Evolutionary conservation across 2,329 filamentous ascomycete species (phyloP).

Genomic region (Sarocladiaceae sp.): DNA sequence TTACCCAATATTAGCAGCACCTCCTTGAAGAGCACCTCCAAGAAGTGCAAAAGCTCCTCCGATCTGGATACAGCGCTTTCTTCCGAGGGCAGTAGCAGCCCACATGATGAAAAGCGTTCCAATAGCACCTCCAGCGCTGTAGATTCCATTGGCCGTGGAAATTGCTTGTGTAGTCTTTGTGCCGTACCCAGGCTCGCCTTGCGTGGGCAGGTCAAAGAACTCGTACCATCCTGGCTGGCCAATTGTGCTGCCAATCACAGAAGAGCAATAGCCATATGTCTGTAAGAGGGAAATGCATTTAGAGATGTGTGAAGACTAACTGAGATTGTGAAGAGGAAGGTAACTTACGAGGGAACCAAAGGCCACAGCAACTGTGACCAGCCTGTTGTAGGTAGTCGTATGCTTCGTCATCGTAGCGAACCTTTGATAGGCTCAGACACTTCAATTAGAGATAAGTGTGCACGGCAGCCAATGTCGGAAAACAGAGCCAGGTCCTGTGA

Average conservation of each 20-base stretch:
- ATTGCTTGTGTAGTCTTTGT: conserved; percentile 41
- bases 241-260: conserved; percentile 47
- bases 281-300: conserved; percentile 14
- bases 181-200: conserved; percentile 39
- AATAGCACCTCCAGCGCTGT: conserved; percentile 43
- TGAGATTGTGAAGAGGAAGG: not conserved
- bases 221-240: conserved; percentile 48
- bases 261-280: conserved; percentile 48
- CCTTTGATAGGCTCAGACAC: not conserved
- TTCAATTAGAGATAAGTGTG: not conserved
- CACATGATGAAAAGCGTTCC: conserved; percentile 46
- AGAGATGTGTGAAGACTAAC: not conserved
- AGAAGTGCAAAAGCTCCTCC: conserved; percentile 38
- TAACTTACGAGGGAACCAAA: conserved; percentile 26
- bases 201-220: conserved; percentile 41
- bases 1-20: conserved; percentile 37
- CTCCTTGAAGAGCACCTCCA: conserved; percentile 42
- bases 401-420: conserved; percentile 14
- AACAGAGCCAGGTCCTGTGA: conserved; percentile 5
- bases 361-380: conserved; percentile 30
- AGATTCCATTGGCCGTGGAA: conserved; percentile 44
- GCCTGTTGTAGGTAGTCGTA: conserved; percentile 27
- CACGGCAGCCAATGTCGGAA: too few species aligned
- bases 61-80: conserved; percentile 41
- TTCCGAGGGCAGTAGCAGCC: conserved; percentile 38